Evolutionary conservation across 2,329 filamentous ascomycete species (phyloP).

Genomic region (Pestalotiopsis sp.): DNA sequence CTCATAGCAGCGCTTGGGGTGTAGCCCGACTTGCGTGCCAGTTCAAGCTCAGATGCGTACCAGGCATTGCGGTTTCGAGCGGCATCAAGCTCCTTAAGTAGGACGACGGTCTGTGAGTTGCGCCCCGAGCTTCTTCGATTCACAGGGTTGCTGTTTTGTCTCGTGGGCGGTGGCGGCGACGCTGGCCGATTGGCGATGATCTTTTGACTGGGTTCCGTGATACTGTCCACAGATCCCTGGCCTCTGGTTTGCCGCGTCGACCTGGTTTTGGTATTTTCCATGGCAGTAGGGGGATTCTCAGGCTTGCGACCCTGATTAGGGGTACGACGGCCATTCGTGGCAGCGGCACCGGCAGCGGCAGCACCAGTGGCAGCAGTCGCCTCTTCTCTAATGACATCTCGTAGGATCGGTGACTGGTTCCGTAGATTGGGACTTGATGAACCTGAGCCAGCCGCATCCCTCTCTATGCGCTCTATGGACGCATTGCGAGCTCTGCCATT

Average conservation of each 20-base stretch:
- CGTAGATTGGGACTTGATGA: slow-evolving; percentile 40
- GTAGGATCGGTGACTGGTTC: slow-evolving; percentile 46
- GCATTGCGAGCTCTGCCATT: slow-evolving; percentile 48
- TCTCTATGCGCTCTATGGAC: slow-evolving; percentile 50
- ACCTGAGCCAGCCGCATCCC: slow-evolving; percentile 34
- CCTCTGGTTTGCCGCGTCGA: slow-evolving; percentile 57
- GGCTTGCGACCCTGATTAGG: slow-evolving; percentile 55
- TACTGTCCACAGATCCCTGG: slow-evolving; percentile 71
- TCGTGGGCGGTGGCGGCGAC: slow-evolving; percentile 61
- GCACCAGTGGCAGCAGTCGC: slow-evolving; percentile 39
- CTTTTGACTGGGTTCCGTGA: slow-evolving; percentile 58
- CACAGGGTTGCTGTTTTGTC: slow-evolving; percentile 62
- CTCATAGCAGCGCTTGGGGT: slow-evolving; percentile 70
- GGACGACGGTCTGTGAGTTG: slow-evolving; percentile 70
- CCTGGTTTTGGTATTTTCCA: slow-evolving; percentile 43
- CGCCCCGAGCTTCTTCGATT: slow-evolving; percentile 61
- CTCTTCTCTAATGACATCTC: slow-evolving; percentile 49
- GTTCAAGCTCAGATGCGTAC: slow-evolving; percentile 92
- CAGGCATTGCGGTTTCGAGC: slow-evolving; percentile 89
- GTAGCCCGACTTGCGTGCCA: slow-evolving; percentile 91
- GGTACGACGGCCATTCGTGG: slow-evolving; percentile 64
- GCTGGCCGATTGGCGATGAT: slow-evolving; percentile 46
- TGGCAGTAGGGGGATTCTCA: slow-evolving; percentile 31
- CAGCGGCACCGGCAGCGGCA: slow-evolving; percentile 31
- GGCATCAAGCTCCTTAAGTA: slow-evolving; percentile 85